These are phyloP conservation scores for Annulohypoxylon stygium DNA, from an alignment of 495 filamentous ascomycete species.

Conservation along the genomic window DNA sequence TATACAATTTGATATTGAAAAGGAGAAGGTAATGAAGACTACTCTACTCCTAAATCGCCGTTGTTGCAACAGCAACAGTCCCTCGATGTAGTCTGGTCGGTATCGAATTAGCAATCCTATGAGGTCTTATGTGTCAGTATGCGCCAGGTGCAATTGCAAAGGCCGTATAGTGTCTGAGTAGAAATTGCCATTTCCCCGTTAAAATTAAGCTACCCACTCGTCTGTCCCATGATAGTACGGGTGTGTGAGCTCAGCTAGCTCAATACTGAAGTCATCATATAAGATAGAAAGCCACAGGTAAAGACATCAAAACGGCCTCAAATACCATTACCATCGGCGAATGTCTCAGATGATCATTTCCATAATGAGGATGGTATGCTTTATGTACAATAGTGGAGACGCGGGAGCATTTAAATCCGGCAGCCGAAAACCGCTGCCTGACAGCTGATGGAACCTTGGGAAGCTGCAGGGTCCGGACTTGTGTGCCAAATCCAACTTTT, in stretches of 20 bases:
- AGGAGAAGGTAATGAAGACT: conserved; percentile 3
- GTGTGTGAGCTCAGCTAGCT: neutral
- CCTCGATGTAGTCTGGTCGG: conserved; percentile 13
- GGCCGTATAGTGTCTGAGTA: neutral
- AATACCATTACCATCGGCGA: conserved; percentile 27
- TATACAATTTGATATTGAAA: conserved; percentile 31
- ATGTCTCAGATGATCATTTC: conserved; percentile 19
- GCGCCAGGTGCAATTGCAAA: conserved; percentile 16
- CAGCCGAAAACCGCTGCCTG: conserved; percentile 6
- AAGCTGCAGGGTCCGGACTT: conserved; percentile 4
- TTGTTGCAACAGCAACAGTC: neutral
- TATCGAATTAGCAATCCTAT: conserved; percentile 2
- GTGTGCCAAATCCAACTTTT: neutral
- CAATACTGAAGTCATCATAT: neutral
- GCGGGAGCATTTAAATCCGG: conserved; percentile 21
- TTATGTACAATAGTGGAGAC: neutral
- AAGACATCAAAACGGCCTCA: conserved; percentile 29
- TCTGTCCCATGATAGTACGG: neutral
- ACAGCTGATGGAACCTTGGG: conserved; percentile 8
- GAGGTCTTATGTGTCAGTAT: conserved; percentile 10
- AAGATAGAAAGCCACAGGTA: conserved; percentile 6
- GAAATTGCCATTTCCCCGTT: neutral
- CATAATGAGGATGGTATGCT: neutral
- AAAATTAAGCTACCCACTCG: neutral
- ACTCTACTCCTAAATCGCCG: conserved; percentile 18